Conservation (phyloP, 2,329 filamentous ascomycete species). For the Aspergillus sergii region DNA sequence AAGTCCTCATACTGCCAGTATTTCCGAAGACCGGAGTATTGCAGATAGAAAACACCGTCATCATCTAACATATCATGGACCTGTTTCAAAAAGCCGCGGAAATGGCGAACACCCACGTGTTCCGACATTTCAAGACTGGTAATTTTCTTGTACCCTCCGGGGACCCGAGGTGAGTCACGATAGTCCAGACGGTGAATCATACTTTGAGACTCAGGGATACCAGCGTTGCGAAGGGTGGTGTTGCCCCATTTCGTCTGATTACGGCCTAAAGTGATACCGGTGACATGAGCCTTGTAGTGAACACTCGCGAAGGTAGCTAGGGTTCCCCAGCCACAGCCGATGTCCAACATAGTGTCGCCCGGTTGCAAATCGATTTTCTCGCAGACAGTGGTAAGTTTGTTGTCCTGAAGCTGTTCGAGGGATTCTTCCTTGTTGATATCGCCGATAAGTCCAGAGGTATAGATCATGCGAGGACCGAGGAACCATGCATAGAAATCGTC, state of each 20-base stretch:
- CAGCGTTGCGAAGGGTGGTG: slow-evolving; percentile 77
- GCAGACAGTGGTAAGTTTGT: slow-evolving; percentile 93
- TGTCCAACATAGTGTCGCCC: slow-evolving; percentile 84
- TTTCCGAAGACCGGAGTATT: slow-evolving; percentile 91
- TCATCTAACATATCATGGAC: slow-evolving; percentile 95
- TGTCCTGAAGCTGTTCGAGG: slow-evolving; percentile 94
- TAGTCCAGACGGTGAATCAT: slow-evolving; percentile 95
- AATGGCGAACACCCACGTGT: slow-evolving; percentile 93
- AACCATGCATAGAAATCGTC: slow-evolving; percentile 99
- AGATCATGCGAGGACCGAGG: slow-evolving; percentile 97
- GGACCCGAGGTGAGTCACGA: slow-evolving; percentile 82
- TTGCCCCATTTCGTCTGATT: slow-evolving; percentile 99
- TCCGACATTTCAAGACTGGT: slow-evolving; percentile 98
- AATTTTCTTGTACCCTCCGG: slow-evolving; percentile 87
- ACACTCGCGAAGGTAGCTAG: slow-evolving; percentile 89
- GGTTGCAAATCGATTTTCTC: slow-evolving; percentile 88
- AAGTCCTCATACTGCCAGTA: slow-evolving; percentile 97
- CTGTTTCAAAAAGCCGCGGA: slow-evolving; percentile 78
- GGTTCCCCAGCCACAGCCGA: slow-evolving; percentile 98
- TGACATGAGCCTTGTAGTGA: slow-evolving; percentile 84
- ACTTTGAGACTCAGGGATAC: slow-evolving; percentile 84
- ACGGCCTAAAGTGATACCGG: slow-evolving; percentile 89
- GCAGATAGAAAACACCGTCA: slow-evolving; percentile 92
- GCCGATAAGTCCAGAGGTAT: slow-evolving; percentile 91
- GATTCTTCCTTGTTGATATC: slow-evolving; percentile 85